Conservation (phyloP, 2,329 filamentous ascomycete species). For the Trichoderma guizhouense region DNA sequence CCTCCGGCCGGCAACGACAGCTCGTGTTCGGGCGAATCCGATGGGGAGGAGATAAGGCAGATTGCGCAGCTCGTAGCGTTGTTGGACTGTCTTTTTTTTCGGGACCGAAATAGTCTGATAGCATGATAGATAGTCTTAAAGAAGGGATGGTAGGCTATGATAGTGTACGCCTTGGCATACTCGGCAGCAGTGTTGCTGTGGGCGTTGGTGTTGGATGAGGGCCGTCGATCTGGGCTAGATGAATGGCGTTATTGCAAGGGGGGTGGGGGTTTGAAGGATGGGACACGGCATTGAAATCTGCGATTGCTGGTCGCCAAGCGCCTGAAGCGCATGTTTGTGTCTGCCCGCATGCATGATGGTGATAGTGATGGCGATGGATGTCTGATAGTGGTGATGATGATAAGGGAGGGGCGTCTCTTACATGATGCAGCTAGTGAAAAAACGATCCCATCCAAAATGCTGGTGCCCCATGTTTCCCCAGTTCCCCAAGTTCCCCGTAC, state of each 20-base stretch:
- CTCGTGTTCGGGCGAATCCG: background rate
- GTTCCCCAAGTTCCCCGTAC: background rate
- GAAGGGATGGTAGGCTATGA: background rate
- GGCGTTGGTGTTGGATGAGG: background rate
- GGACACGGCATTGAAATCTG: background rate
- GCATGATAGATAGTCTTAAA: background rate
- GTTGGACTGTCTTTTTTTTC: background rate
- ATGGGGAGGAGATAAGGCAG: background rate
- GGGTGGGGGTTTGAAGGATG: background rate
- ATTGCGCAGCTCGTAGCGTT: background rate
- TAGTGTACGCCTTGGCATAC: background rate
- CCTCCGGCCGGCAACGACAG: background rate
- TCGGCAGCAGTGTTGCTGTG: background rate
- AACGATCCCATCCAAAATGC: background rate
- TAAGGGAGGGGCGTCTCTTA: background rate
- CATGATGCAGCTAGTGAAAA: background rate
- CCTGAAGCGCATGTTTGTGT: background rate
- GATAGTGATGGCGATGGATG: background rate
- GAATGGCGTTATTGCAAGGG: slow-evolving; percentile 2
- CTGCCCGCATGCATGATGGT: background rate
- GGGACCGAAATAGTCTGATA: background rate
- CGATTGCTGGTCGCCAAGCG: background rate
- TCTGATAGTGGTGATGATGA: background rate
- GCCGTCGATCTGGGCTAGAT: background rate
- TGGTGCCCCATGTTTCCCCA: slow-evolving; percentile 13